Evolutionary conservation across 345 rosid genomes (phyloP).

Genomic region (Iberis pinnata): DNA sequence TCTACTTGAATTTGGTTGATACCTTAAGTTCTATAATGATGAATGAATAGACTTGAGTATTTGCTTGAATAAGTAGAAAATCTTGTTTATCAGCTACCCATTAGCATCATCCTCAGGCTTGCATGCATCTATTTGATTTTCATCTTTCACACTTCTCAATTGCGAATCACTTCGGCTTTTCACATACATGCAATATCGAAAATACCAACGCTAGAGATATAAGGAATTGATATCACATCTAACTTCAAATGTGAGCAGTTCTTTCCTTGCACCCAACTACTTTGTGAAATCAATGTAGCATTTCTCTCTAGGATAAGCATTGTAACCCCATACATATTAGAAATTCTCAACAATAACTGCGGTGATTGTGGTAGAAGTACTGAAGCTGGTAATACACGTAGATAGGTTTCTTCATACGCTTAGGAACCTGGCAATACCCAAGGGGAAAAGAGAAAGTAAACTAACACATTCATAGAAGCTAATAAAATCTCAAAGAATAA

Average conservation of each 20-base stretch:
- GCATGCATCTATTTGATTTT: constrained; percentile 40
- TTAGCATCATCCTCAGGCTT: constrained; percentile 57
- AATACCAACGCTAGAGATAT: background rate
- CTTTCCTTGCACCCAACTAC: background rate
- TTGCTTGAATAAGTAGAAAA: too few species aligned
- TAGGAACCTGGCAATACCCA: constrained; percentile 46
- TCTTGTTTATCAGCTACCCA: too few species aligned
- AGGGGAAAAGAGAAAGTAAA: constrained; percentile 9
- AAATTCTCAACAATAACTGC: constrained; percentile 65
- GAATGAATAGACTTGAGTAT: too few species aligned
- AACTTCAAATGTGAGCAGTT: background rate
- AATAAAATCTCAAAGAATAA: constrained; percentile 5
- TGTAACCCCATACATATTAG: too few species aligned
- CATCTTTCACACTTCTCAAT: constrained; percentile 36
- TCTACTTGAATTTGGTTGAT: too few species aligned
- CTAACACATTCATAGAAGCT: constrained; percentile 16
- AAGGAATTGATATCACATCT: background rate
- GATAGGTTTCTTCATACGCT: constrained; percentile 74
- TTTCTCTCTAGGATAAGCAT: too few species aligned
- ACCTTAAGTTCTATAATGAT: too few species aligned
- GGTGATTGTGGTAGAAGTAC: constrained; percentile 95
- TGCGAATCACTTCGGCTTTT: constrained; percentile 87
- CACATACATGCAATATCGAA: constrained; percentile 66
- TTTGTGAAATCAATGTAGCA: background rate
- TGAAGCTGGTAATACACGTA: constrained; percentile 92